Conservation (phyloP, 495 filamentous ascomycete species). For the Trichoderma gamsii region DNA sequence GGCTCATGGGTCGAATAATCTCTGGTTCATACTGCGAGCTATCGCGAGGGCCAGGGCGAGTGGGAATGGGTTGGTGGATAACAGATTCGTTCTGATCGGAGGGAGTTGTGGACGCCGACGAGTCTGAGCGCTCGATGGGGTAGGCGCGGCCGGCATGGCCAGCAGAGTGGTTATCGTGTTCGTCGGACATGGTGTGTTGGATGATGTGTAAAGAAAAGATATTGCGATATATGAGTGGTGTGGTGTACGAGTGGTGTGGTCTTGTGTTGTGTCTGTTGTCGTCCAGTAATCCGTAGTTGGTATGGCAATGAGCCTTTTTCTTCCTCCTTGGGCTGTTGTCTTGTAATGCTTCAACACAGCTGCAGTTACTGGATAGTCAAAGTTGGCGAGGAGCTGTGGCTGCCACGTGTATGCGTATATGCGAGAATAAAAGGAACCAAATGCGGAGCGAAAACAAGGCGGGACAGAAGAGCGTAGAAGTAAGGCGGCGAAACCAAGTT, state of each 20-base stretch:
- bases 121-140: conserved; percentile 29
- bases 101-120: conserved; percentile 32
- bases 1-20: conserved; percentile 93
- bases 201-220: not conserved
- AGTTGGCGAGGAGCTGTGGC: not conserved
- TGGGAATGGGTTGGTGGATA: conserved; percentile 40
- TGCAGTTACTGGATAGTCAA: not conserved
- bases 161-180: not conserved
- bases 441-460: not conserved
- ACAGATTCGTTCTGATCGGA: conserved; percentile 26
- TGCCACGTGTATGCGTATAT: not conserved
- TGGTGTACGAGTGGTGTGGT: not conserved
- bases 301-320: not conserved
- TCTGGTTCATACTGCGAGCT: conserved; percentile 66
- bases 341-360: not conserved
- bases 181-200: conserved; percentile 12
- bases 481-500: not conserved
- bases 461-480: not conserved
- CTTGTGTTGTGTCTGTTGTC: not conserved
- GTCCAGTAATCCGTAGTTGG: not conserved
- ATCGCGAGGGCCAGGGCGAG: conserved; percentile 58
- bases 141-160: not conserved
- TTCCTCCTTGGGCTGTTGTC: not conserved
- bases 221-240: not conserved
- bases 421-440: not conserved